Percentiles rank a stretch among this genome's conserved stretches.
Evolutionary conservation across 139 green algal species (phyloP).

Genomic region (Pseudopediastrum boryanum): DNA sequence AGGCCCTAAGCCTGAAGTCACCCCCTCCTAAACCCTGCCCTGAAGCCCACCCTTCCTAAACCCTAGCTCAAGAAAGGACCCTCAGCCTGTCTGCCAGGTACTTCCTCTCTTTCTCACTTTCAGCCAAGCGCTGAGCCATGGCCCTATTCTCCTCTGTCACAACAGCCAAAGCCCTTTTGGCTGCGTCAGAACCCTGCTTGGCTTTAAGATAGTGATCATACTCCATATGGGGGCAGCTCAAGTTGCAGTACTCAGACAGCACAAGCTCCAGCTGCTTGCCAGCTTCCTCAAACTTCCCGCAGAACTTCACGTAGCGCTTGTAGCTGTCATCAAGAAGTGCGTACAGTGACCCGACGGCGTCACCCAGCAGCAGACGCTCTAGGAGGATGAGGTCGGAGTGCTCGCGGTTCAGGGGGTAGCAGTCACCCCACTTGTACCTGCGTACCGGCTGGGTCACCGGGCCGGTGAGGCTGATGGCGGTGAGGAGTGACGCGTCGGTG

Average conservation of each 20-base stretch:
- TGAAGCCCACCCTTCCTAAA: too few species aligned
- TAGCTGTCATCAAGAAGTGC: slow-evolving; percentile 32
- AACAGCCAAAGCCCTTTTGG: slow-evolving; percentile 1
- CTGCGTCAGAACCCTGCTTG: neutral
- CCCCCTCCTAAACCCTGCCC: too few species aligned
- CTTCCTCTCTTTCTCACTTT: neutral
- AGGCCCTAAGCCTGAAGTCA: too few species aligned
- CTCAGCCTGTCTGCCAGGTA: too few species aligned
- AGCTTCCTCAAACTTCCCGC: slow-evolving; percentile 5
- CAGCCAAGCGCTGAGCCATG: slow-evolving; percentile 17
- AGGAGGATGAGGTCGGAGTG: slow-evolving; percentile 18
- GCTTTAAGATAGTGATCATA: slow-evolving; percentile 8
- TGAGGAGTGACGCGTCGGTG: neutral
- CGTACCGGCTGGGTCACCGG: slow-evolving; percentile 22
- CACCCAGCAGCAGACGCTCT: slow-evolving; percentile 27
- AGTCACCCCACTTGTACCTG: slow-evolving; percentile 18
- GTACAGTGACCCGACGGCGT: slow-evolving; percentile 4
- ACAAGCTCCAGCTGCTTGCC: slow-evolving; percentile 20
- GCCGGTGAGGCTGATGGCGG: neutral
- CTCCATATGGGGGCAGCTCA: too few species aligned
- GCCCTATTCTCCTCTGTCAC: slow-evolving; percentile 18
- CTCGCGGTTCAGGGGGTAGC: neutral
- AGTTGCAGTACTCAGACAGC: too few species aligned
- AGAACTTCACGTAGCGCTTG: slow-evolving; percentile 29
- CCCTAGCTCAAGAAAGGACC: too few species aligned